phyloP scores from a whole-genome alignment of 495 filamentous ascomycete species.

The Aspergillus mulundensis region DNA sequence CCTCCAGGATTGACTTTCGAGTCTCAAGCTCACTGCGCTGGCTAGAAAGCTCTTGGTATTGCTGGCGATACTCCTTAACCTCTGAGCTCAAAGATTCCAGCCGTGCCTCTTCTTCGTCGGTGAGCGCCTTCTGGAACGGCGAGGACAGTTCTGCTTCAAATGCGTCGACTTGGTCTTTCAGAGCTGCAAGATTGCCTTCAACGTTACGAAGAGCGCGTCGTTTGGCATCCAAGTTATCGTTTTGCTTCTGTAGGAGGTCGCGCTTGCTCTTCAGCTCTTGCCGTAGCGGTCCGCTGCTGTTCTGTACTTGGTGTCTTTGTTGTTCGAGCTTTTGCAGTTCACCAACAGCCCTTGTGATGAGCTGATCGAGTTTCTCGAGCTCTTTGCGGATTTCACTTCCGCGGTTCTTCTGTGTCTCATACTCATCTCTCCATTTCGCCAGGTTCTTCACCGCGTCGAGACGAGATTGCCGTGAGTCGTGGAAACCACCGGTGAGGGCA shows the following conservation, averaged over 20 bases:
- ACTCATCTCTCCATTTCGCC: constrained; percentile 68
- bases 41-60: constrained; percentile 68
- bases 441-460: constrained; percentile 78
- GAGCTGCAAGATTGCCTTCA: constrained; percentile 67
- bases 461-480: constrained; percentile 77
- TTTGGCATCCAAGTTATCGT: constrained; percentile 71
- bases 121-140: constrained; percentile 89
- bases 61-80: constrained; percentile 67
- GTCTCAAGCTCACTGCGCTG: constrained; percentile 74
- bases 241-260: constrained; percentile 66
- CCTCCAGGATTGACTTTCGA: constrained; percentile 74
- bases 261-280: constrained; percentile 68
- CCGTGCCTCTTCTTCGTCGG: constrained; percentile 72
- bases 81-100: constrained; percentile 65
- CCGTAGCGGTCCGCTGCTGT: constrained; percentile 75
- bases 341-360: constrained; percentile 75
- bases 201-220: constrained; percentile 65
- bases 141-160: constrained; percentile 76
- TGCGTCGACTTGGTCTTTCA: constrained; percentile 66
- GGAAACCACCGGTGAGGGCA: constrained; percentile 88
- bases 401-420: constrained; percentile 59
- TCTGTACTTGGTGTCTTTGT: constrained; percentile 69
- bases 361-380: constrained; percentile 75
- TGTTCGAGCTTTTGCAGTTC: constrained; percentile 82
- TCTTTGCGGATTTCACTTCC: constrained; percentile 56